Evolutionary conservation across 2,329 filamentous ascomycete genomes (phyloP).

Genomic region (Trichophaea hybrida): DNA sequence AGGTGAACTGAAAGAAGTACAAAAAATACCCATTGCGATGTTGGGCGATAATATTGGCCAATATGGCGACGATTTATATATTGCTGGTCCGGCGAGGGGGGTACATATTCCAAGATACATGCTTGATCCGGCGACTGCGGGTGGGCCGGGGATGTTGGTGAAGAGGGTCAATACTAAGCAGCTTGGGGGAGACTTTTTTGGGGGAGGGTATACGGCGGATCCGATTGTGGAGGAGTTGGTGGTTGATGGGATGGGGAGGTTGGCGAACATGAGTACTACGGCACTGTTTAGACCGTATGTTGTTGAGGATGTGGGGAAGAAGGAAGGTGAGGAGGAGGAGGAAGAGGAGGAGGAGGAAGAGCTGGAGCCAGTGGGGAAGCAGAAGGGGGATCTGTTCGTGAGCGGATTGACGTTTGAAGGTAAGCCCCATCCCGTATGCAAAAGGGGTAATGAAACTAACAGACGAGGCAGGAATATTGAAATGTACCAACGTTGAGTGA

Average conservation of each 20-base stretch:
- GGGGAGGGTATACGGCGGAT: conserved; percentile 16
- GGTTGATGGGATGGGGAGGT: conserved; percentile 12
- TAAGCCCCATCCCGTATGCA: conserved; percentile 3
- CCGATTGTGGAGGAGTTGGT: conserved; percentile 18
- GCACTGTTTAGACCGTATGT: conserved; percentile 12
- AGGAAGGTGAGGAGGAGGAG: conserved; percentile 7
- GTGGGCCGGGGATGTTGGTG: conserved; percentile 4
- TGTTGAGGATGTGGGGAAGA: conserved; percentile 1
- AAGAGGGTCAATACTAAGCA: conserved; percentile 17
- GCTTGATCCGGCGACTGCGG: background rate
- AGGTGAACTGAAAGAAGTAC: conserved; percentile 11
- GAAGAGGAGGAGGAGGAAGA: conserved; percentile 1
- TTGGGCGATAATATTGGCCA: conserved; percentile 13
- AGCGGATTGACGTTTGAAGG: conserved; percentile 15
- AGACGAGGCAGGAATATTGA: conserved; percentile 13
- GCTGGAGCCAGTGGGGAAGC: background rate
- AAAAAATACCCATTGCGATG: conserved; percentile 11
- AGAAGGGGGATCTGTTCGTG: conserved; percentile 14
- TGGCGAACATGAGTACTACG: conserved; percentile 16
- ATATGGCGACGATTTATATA: conserved; percentile 10
- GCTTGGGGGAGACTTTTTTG: conserved; percentile 19
- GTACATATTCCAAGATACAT: background rate
- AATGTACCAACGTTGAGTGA: conserved; percentile 14
- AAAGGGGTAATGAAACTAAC: background rate
- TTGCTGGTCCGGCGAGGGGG: conserved; percentile 9